These are phyloP conservation scores for Catharanthus roseus DNA, from an alignment of 257 asterid genomes.

Conservation along the genomic window DNA sequence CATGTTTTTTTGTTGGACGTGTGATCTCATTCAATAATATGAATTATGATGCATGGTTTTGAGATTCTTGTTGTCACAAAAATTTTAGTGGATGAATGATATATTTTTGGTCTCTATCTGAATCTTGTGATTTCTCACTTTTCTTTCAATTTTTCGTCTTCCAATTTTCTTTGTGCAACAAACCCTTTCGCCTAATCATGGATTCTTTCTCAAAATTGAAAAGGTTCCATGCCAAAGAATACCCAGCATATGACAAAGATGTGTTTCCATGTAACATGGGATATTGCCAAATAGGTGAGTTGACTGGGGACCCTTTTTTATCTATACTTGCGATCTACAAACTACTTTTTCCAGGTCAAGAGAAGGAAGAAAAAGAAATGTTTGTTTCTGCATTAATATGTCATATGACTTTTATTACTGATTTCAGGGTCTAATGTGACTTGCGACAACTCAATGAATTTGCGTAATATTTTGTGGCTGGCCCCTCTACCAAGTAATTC, in stretches of 20 bases:
- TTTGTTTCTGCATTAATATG: background rate
- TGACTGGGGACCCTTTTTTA: background rate
- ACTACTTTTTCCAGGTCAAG: background rate
- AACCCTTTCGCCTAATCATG: background rate
- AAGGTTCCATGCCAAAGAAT: slow-evolving; percentile 97
- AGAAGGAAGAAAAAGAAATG: background rate
- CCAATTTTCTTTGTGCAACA: background rate
- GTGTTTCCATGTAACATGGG: slow-evolving; percentile 79
- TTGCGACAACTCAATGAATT: slow-evolving; percentile 75
- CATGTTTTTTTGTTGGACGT: background rate
- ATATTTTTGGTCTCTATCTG: too few relatives aligned
- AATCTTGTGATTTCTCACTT: background rate
- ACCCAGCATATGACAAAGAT: slow-evolving; percentile 72
- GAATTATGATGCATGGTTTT: background rate
- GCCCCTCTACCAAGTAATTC: slow-evolving; percentile 84
- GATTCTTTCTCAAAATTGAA: slow-evolving; percentile 19
- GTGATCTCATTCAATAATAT: background rate
- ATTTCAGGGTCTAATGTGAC: slow-evolving; percentile 66
- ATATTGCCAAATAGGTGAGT: slow-evolving; percentile 81
- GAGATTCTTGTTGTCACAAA: background rate
- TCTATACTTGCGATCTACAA: background rate
- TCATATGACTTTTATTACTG: slow-evolving; percentile 6
- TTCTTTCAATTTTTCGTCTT: background rate
- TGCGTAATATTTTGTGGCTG: slow-evolving; percentile 90
- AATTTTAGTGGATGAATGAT: too few relatives aligned